These are phyloP conservation scores for Ophiostoma quercus DNA, from an alignment of 2,329 filamentous ascomycete species.

Conservation along the genomic window DNA sequence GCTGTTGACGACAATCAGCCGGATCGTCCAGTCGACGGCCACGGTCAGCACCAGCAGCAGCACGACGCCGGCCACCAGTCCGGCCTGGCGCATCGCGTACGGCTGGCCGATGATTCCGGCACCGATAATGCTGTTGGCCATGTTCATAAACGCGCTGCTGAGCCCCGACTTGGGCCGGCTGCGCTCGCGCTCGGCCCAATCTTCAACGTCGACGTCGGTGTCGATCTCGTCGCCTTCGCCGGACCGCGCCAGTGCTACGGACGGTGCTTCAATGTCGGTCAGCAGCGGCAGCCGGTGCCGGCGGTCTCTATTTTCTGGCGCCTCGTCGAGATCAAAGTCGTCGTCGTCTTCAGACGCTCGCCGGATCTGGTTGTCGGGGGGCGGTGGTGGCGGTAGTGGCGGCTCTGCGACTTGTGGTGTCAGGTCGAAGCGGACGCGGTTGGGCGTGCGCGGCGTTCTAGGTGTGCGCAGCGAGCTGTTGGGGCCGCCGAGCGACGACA, in stretches of 20 bases:
- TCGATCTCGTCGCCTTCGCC: conserved; percentile 17
- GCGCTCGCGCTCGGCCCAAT: conserved; percentile 50
- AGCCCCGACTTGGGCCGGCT: conserved; percentile 76
- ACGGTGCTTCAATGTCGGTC: conserved; percentile 77
- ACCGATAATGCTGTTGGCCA: conserved; percentile 97
- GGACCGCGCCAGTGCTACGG: conserved; percentile 59
- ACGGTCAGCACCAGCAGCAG: conserved; percentile 75
- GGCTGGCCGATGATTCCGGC: conserved; percentile 77
- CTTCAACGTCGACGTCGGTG: conserved; percentile 37
- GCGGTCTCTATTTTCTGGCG: conserved; percentile 38
- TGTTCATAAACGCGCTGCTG: conserved; percentile 94
- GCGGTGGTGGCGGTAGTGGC: background rate
- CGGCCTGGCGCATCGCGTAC: conserved; percentile 92
- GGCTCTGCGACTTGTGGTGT: conserved; percentile 27
- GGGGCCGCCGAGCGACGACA: background rate
- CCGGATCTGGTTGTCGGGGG: background rate
- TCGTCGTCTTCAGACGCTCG: conserved; percentile 27
- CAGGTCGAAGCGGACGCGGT: conserved; percentile 70
- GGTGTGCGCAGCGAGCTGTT: conserved; percentile 14
- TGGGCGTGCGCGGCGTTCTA: conserved; percentile 42
- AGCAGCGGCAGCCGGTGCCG: conserved; percentile 65
- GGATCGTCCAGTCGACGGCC: conserved; percentile 94
- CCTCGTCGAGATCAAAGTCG: conserved; percentile 32
- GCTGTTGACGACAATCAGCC: conserved; percentile 93
- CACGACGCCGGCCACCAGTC: conserved; percentile 71